Percentiles rank a stretch among this genome's conserved stretches.
phyloP scores from a whole-genome alignment of 257 asterid genomes.

The Petunia axillaris region DNA sequence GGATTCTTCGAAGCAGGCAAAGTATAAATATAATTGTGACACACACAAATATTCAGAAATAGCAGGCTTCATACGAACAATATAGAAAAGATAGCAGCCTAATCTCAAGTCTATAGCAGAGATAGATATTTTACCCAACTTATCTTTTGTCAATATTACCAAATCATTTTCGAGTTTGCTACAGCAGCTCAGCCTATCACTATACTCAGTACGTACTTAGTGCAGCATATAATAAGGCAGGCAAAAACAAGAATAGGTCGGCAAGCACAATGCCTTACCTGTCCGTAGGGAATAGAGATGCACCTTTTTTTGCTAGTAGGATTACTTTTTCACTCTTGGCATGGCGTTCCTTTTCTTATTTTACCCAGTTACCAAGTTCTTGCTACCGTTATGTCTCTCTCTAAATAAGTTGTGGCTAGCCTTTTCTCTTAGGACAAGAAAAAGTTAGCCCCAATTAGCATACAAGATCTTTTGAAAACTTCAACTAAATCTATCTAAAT shows the following conservation, averaged over 20 bases:
- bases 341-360: background rate
- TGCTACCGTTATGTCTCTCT: background rate
- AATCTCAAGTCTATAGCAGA: background rate
- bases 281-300: background rate
- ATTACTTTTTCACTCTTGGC: background rate
- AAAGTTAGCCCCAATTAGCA: slow-evolving; percentile 34
- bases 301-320: background rate
- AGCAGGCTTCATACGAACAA: slow-evolving; percentile 7
- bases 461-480: slow-evolving; percentile 38
- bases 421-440: slow-evolving; percentile 24
- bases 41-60: background rate
- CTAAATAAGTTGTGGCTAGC: background rate
- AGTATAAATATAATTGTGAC: background rate
- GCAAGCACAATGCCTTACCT: background rate
- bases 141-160: background rate
- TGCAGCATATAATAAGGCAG: background rate
- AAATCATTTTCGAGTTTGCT: background rate
- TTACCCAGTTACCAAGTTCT: background rate
- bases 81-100: background rate
- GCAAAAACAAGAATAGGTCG: background rate
- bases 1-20: background rate
- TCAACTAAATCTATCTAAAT: slow-evolving; percentile 43
- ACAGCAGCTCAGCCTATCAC: background rate
- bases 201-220: background rate
- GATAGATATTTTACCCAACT: background rate